phyloP scores from a whole-genome alignment of 768 basidiomycete species.

The Rhodotorula taiwanensis region DNA sequence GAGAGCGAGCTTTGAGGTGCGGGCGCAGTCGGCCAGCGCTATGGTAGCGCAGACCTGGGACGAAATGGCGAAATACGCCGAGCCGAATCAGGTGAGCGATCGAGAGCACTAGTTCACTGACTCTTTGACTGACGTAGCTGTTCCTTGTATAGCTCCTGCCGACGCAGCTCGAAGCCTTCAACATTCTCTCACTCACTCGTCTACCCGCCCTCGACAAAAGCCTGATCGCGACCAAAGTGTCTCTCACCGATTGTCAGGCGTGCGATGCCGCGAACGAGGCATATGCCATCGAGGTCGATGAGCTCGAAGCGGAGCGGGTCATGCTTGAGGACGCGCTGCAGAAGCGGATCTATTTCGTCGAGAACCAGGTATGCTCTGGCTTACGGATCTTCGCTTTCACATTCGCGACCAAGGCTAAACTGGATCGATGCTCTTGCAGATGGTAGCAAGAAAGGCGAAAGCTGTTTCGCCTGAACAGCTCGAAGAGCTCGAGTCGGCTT shows the following conservation, averaged over 20 bases:
- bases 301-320: slow-evolving; percentile 80
- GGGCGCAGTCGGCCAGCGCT: slow-evolving; percentile 70
- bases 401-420: no score
- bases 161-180: slow-evolving; percentile 67
- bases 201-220: slow-evolving; percentile 59
- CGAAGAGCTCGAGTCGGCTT: slow-evolving; percentile 93
- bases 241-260: slow-evolving; percentile 67
- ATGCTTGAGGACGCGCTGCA: slow-evolving; percentile 69
- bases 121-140: no score
- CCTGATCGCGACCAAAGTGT: slow-evolving; percentile 52
- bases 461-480: slow-evolving; percentile 91
- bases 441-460: slow-evolving; percentile 86
- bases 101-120: no score
- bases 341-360: slow-evolving; percentile 90
- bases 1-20: slow-evolving; percentile 66
- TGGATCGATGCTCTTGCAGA: slow-evolving; percentile 49
- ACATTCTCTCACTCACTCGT: slow-evolving; percentile 56
- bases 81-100: slow-evolving; percentile 67
- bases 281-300: slow-evolving; percentile 52
- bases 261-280: slow-evolving; percentile 59
- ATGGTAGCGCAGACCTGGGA: slow-evolving; percentile 60
- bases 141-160: slow-evolving; percentile 41
- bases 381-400: no score
- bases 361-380: slow-evolving; percentile 67
- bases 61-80: slow-evolving; percentile 67